These are phyloP conservation scores for Phytophthora ramorum DNA, from an alignment of 352 stramenopile genomes.

Conservation along the genomic window DNA sequence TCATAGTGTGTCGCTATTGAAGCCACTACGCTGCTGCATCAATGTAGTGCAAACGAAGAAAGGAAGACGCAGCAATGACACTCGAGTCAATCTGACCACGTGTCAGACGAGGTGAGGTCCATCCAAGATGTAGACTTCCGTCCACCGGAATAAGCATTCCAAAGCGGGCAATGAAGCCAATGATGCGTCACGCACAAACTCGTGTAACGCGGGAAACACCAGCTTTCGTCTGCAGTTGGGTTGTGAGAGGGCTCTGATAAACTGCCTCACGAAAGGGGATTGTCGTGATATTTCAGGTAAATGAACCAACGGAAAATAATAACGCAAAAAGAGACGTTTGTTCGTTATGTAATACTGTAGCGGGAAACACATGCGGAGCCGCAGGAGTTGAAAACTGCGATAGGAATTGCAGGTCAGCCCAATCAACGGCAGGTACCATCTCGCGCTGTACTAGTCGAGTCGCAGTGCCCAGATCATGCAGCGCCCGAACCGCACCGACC, in stretches of 20 bases:
- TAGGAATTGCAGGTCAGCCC: constrained; percentile 19
- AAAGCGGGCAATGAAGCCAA: not conserved
- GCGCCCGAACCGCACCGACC: not conserved
- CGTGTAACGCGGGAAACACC: not conserved
- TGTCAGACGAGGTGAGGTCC: constrained; percentile 3
- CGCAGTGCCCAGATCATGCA: constrained; percentile 1
- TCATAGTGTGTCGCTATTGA: not conserved
- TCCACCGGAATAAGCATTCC: not conserved
- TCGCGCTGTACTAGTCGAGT: constrained; percentile 22
- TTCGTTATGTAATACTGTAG: constrained; percentile 1
- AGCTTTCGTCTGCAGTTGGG: not conserved
- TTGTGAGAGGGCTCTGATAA: not conserved
- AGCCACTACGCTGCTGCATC: not conserved
- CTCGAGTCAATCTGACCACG: constrained; percentile 3
- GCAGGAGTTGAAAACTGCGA: constrained; percentile 4
- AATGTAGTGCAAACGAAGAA: not conserved
- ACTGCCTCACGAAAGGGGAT: not conserved
- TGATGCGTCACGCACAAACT: not conserved
- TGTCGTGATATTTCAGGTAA: constrained; percentile 1
- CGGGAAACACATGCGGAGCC: constrained; percentile 19
- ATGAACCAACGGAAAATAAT: constrained; percentile 6
- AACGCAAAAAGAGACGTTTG: constrained; percentile 1
- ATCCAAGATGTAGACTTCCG: not conserved
- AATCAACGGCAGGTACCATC: constrained; percentile 18
- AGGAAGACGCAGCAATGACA: not conserved